Evolutionary conservation across 2,329 filamentous ascomycete genomes (phyloP).

Genomic region (Tympanopsis confertula): DNA sequence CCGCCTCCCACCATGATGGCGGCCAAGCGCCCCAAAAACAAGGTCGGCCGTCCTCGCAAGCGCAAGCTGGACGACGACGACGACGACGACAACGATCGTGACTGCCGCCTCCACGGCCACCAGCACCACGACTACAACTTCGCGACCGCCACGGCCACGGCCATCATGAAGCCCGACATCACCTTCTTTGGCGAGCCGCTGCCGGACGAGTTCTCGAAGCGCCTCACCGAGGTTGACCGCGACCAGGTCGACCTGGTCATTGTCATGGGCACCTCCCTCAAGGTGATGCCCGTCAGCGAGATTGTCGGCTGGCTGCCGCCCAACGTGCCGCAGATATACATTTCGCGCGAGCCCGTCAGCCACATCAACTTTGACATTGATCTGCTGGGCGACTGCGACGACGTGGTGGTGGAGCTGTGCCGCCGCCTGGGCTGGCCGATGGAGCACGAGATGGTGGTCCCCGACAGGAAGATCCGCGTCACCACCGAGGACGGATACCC

Average conservation of each 20-base stretch:
- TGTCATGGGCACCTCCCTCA: conserved; percentile 90
- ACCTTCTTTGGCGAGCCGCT: conserved; percentile 93
- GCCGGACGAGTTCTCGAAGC: conserved; percentile 69
- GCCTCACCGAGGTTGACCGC: conserved; percentile 71
- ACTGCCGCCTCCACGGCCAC: conserved; percentile 33
- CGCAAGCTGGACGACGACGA: conserved; percentile 13
- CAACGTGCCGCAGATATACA: conserved; percentile 81
- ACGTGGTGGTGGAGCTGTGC: conserved; percentile 78
- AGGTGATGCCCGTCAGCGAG: conserved; percentile 89
- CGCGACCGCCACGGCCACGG: conserved; percentile 51
- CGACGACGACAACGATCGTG: conserved; percentile 23
- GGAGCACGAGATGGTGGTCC: conserved; percentile 72
- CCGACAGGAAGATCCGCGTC: conserved; percentile 49
- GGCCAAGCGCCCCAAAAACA: conserved; percentile 17
- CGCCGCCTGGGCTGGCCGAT: conserved; percentile 71
- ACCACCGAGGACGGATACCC: conserved; percentile 29
- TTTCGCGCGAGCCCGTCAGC: conserved; percentile 70
- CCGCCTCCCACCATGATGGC: not conserved
- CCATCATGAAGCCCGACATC: conserved; percentile 94
- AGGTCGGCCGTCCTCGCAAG: conserved; percentile 7
- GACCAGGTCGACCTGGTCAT: conserved; percentile 78
- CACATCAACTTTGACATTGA: conserved; percentile 97
- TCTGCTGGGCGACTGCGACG: conserved; percentile 87
- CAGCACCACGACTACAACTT: conserved; percentile 48
- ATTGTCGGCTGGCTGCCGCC: conserved; percentile 70